These are phyloP conservation scores for Blastocystis hominis DNA, from an alignment of 352 stramenopile genomes.

Conservation along the genomic window DNA sequence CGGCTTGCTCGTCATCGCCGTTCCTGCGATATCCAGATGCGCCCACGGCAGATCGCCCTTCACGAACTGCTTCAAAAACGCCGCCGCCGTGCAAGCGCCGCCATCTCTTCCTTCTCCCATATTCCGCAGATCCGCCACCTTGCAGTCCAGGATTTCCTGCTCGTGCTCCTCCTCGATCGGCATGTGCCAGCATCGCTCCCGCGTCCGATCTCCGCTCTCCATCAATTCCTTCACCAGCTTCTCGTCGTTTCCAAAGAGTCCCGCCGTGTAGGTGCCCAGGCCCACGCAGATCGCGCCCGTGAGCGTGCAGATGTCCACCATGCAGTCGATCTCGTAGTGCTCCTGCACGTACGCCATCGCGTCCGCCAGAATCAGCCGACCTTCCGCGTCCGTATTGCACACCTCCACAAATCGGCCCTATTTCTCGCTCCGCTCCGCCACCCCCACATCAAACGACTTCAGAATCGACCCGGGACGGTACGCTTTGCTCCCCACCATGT, in stretches of 20 bases:
- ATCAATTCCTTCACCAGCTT: conserved; percentile 69
- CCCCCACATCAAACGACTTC: conserved; percentile 44
- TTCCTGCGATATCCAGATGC: conserved; percentile 76
- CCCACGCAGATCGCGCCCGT: conserved; percentile 78
- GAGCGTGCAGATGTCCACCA: conserved; percentile 84
- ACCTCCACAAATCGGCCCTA: conserved; percentile 77
- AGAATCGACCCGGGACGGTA: conserved; percentile 60
- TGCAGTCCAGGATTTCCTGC: conserved; percentile 68
- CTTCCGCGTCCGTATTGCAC: conserved; percentile 82
- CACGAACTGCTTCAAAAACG: conserved; percentile 78
- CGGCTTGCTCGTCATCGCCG: background rate
- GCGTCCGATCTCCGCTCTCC: conserved; percentile 65
- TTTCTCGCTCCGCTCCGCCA: background rate
- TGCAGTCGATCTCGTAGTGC: conserved; percentile 75
- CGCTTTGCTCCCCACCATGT: conserved; percentile 52
- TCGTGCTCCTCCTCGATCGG: conserved; percentile 75
- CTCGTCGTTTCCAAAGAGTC: conserved; percentile 80
- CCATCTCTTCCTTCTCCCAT: conserved; percentile 66
- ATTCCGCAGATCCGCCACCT: conserved; percentile 42
- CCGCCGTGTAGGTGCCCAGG: conserved; percentile 70
- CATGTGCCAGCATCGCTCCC: conserved; percentile 77
- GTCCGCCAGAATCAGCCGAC: conserved; percentile 77
- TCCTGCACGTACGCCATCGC: conserved; percentile 71
- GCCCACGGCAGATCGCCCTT: conserved; percentile 75
- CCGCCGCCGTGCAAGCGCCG: conserved; percentile 72